Evolutionary conservation across 257 asterid species (phyloP).

Genomic region (Gardenia jasminoides): DNA sequence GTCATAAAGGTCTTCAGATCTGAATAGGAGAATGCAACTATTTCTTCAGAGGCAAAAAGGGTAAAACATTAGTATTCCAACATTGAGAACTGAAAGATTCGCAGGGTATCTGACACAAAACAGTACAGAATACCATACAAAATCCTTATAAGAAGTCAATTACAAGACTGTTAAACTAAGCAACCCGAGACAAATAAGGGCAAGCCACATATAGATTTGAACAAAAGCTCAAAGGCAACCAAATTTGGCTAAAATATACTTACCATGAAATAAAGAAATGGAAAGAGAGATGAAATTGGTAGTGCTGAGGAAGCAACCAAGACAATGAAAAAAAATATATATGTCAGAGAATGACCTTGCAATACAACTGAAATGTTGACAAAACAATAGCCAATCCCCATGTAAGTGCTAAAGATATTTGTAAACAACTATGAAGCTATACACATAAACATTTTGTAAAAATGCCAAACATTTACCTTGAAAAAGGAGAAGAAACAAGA

Average conservation of each 20-base stretch:
- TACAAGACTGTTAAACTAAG: too few relatives aligned
- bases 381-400: not conserved
- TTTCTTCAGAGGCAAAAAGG: too few relatives aligned
- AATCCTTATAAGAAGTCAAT: too few relatives aligned
- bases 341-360: not conserved
- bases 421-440: not conserved
- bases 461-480: not conserved
- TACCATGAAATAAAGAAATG: slow-evolving; percentile 28
- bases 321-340: not conserved
- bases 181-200: too few relatives aligned
- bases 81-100: too few relatives aligned
- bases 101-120: too few relatives aligned
- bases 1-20: too few relatives aligned
- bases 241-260: not conserved
- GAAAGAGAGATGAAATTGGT: slow-evolving; percentile 31
- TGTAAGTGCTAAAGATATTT: not conserved
- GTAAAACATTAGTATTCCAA: too few relatives aligned
- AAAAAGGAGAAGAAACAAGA: not conserved
- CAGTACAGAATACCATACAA: too few relatives aligned
- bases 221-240: not conserved
- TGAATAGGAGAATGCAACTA: too few relatives aligned
- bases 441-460: not conserved
- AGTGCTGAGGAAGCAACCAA: slow-evolving; percentile 17
- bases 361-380: not conserved
- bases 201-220: too few relatives aligned